Evolutionary conservation across 1,284 basidiomycete species (phyloP).

Genomic region (Puccinia coronata): DNA sequence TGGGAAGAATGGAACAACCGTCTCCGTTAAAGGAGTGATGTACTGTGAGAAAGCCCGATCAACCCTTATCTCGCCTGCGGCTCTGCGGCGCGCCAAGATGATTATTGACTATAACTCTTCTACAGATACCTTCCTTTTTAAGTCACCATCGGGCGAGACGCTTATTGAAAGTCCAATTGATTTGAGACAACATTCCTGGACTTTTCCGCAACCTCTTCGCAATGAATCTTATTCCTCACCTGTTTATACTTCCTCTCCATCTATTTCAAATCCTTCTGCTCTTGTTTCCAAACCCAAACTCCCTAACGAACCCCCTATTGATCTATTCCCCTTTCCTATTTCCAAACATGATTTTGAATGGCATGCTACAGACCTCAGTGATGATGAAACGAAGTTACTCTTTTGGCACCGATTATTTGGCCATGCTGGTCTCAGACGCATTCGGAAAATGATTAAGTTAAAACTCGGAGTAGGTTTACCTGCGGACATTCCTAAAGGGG

Average conservation of each 20-base stretch:
- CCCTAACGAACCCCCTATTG: too few relatives aligned
- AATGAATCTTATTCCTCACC: not conserved
- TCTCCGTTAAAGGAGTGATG: not conserved
- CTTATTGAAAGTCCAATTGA: not conserved
- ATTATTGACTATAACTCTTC: not conserved
- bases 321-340: not conserved
- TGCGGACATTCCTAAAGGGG: not conserved
- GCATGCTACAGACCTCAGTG: not conserved
- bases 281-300: not conserved
- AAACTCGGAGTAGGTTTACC: not conserved
- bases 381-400: not conserved
- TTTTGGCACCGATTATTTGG: constrained; percentile 15
- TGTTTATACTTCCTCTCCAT: not conserved
- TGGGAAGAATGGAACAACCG: constrained; percentile 16
- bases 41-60: constrained; percentile 4
- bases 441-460: not conserved
- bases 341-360: not conserved
- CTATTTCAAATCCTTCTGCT: not conserved
- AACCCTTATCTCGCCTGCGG: not conserved
- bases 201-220: not conserved
- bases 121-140: not conserved
- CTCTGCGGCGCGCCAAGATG: not conserved
- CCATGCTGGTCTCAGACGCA: not conserved
- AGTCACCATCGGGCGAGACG: too few relatives aligned
- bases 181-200: not conserved